phyloP scores from a whole-genome alignment of 2,329 filamentous ascomycete genomes.

The Laburnicola sp. region DNA sequence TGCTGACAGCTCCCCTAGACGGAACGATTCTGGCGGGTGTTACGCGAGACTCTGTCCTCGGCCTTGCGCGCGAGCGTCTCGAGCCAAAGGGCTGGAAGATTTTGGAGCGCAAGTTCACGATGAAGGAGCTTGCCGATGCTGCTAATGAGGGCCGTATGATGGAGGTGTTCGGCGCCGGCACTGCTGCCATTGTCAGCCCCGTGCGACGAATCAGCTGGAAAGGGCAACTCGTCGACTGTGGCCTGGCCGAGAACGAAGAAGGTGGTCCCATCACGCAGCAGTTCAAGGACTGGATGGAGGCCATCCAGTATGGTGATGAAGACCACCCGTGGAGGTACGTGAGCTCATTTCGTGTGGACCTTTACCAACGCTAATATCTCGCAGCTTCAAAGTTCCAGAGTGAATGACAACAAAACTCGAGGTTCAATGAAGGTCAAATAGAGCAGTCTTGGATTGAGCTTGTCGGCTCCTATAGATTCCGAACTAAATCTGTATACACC shows the following conservation, averaged over 20 bases:
- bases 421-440: neutral
- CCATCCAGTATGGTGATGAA: constrained; percentile 89
- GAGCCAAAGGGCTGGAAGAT: constrained; percentile 85
- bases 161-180: constrained; percentile 92
- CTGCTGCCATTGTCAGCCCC: constrained; percentile 90
- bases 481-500: too few species aligned
- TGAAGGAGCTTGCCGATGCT: constrained; percentile 81
- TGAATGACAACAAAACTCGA: neutral
- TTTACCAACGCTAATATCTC: constrained; percentile 21
- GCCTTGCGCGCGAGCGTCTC: constrained; percentile 80
- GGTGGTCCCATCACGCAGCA: constrained; percentile 80
- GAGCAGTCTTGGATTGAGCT: neutral
- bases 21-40: constrained; percentile 96
- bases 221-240: constrained; percentile 79
- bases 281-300: constrained; percentile 98
- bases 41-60: constrained; percentile 87
- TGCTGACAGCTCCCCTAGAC: constrained; percentile 92
- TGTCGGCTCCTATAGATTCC: neutral
- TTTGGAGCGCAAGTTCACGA: constrained; percentile 87
- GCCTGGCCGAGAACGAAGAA: constrained; percentile 77
- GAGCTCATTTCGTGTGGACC: neutral
- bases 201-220: constrained; percentile 89
- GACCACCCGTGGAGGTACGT: constrained; percentile 81
- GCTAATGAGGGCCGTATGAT: constrained; percentile 81
- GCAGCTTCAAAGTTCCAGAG: constrained; percentile 35